Conservation (phyloP, 305 asterid genomes). For the Fraxinus latifolia region DNA sequence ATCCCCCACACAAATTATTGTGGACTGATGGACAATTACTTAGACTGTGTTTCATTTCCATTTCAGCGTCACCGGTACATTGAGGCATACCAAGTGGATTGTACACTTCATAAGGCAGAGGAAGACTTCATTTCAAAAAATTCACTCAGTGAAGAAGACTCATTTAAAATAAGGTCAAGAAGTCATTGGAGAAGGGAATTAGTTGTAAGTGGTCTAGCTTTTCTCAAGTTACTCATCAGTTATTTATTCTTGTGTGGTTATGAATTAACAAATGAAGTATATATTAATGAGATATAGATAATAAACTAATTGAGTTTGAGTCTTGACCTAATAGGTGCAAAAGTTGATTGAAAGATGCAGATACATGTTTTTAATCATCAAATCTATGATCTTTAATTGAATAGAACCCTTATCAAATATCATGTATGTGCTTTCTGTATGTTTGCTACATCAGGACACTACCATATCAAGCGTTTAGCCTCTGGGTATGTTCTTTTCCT, state of each 20-base stretch:
- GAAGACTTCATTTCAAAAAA: constrained; percentile 52
- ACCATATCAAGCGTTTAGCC: neutral
- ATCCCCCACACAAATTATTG: neutral
- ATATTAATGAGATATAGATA: neutral
- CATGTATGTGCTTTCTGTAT: neutral
- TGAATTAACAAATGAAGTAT: neutral
- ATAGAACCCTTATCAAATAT: neutral
- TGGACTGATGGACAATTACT: constrained; percentile 12
- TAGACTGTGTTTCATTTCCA: constrained; percentile 20
- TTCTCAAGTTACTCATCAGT: constrained; percentile 13
- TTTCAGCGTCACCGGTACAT: constrained; percentile 74
- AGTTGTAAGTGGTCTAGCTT: constrained; percentile 61
- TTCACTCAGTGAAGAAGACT: constrained; percentile 41
- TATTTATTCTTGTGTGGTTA: neutral
- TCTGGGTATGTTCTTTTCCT: neutral
- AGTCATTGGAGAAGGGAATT: constrained; percentile 74
- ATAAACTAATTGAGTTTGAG: neutral
- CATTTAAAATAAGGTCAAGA: constrained; percentile 48
- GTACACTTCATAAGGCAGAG: constrained; percentile 64
- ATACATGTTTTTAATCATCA: neutral
- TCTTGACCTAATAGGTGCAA: neutral
- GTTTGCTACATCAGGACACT: neutral
- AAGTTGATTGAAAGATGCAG: neutral
- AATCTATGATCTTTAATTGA: neutral
- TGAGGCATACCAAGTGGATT: constrained; percentile 85